phyloP scores from a whole-genome alignment of 1,139 yeast genomes.

The Pichia sp. region DNA sequence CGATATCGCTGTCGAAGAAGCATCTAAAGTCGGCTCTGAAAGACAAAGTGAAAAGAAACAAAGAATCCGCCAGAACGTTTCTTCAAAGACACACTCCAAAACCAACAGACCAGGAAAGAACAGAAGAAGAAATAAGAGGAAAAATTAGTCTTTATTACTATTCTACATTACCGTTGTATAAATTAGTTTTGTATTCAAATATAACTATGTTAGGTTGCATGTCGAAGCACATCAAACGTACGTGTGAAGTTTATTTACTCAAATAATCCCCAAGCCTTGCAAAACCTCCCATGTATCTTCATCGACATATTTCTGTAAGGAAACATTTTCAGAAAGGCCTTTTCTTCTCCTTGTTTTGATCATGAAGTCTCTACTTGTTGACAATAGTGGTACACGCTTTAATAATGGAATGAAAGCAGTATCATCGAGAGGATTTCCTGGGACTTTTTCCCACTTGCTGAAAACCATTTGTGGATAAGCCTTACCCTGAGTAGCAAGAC shows the following conservation, averaged over 20 bases:
- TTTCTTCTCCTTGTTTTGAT: slow-evolving; percentile 84
- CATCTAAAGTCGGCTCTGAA: slow-evolving; percentile 50
- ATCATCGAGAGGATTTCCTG: slow-evolving; percentile 86
- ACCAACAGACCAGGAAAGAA: slow-evolving; percentile 75
- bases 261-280: slow-evolving; percentile 31
- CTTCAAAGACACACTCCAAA: slow-evolving; percentile 14
- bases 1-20: slow-evolving; percentile 80
- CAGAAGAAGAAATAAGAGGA: slow-evolving; percentile 41
- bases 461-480: slow-evolving; percentile 68
- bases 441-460: slow-evolving; percentile 71
- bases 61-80: slow-evolving; percentile 22
- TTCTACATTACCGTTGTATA: not conserved
- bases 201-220: not conserved
- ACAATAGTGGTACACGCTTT: slow-evolving; percentile 65
- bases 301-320: slow-evolving; percentile 66
- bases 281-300: slow-evolving; percentile 52
- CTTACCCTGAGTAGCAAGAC: slow-evolving; percentile 73
- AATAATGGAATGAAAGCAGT: slow-evolving; percentile 61
- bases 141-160: slow-evolving; percentile 5
- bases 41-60: slow-evolving; percentile 31
- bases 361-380: slow-evolving; percentile 83
- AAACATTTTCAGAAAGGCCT: slow-evolving; percentile 79
- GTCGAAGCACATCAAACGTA: not conserved
- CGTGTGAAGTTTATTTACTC: not conserved
- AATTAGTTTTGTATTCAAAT: not conserved